These are phyloP conservation scores for Begonia loranthoides DNA, from an alignment of 306 rosid genomes.

Conservation along the genomic window DNA sequence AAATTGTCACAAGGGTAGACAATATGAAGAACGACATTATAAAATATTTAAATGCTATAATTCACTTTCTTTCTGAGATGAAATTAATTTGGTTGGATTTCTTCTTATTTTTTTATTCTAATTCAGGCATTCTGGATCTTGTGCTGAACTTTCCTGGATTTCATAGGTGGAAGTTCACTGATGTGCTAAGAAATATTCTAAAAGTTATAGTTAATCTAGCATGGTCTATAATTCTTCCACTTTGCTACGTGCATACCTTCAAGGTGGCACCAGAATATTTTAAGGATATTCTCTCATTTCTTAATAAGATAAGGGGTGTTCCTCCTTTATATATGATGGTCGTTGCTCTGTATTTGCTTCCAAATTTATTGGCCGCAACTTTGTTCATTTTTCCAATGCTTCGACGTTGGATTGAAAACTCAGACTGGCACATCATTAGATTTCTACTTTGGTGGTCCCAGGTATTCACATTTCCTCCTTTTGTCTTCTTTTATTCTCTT, in stretches of 20 bases:
- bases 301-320: slow-evolving; percentile 35
- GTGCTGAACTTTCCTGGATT: slow-evolving; percentile 75
- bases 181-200: slow-evolving; percentile 61
- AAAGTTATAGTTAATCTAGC: slow-evolving; percentile 65
- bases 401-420: slow-evolving; percentile 97
- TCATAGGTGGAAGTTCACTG: slow-evolving; percentile 73
- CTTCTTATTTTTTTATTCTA: slow-evolving; percentile 10
- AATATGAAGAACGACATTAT: no score
- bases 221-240: slow-evolving; percentile 73
- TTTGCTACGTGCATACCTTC: slow-evolving; percentile 53
- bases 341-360: slow-evolving; percentile 68
- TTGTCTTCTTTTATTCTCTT: background rate
- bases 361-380: slow-evolving; percentile 56
- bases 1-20: no score
- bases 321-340: slow-evolving; percentile 65
- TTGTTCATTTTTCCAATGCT: slow-evolving; percentile 87
- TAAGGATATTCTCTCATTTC: slow-evolving; percentile 35
- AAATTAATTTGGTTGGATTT: no score
- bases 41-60: no score
- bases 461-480: slow-evolving; percentile 23
- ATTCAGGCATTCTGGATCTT: slow-evolving; percentile 69
- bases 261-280: slow-evolving; percentile 18
- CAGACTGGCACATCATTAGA: slow-evolving; percentile 87
- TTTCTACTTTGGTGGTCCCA: slow-evolving; percentile 97
- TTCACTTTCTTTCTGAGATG: no score